A percentile compares a stretch with the other conserved stretches of the same genome.
phyloP scores from a whole-genome alignment of 2,329 filamentous ascomycete genomes.

The Penicillium sp. region DNA sequence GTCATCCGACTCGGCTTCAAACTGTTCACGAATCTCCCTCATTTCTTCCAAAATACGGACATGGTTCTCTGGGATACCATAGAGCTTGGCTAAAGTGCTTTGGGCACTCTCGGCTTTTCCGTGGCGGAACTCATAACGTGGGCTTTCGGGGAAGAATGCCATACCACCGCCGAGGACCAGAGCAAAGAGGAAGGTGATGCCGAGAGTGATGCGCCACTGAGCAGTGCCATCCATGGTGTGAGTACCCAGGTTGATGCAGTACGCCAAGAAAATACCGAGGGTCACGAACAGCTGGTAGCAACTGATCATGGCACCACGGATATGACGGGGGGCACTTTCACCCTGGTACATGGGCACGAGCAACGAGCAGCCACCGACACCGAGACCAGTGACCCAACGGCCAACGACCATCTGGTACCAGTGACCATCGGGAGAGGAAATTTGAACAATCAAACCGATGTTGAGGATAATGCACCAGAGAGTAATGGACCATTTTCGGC shows the following conservation, averaged over 20 bases:
- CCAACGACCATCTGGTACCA: conserved; percentile 48
- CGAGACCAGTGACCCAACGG: conserved; percentile 46
- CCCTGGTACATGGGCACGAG: conserved; percentile 50
- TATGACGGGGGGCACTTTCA: conserved; percentile 48
- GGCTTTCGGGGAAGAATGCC: conserved; percentile 56
- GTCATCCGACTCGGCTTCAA: conserved; percentile 52
- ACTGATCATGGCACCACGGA: conserved; percentile 49
- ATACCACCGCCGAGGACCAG: conserved; percentile 57
- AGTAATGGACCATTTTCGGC: conserved; percentile 45
- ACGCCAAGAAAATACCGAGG: conserved; percentile 48
- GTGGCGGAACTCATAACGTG: conserved; percentile 58
- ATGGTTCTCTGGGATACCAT: conserved; percentile 56
- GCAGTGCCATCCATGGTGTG: conserved; percentile 41
- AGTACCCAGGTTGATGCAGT: conserved; percentile 49
- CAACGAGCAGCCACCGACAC: conserved; percentile 47
- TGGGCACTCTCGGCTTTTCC: conserved; percentile 54
- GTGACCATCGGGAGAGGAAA: conserved; percentile 36
- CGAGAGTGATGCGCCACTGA: conserved; percentile 55
- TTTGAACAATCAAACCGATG: conserved; percentile 47
- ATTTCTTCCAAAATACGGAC: conserved; percentile 55
- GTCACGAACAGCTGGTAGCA: conserved; percentile 52
- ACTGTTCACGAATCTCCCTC: conserved; percentile 57
- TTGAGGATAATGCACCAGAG: conserved; percentile 44
- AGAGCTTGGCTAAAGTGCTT: conserved; percentile 54
- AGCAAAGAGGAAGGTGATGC: conserved; percentile 59